phyloP scores from a whole-genome alignment of 768 basidiomycete species.

The Leccinum boreale region DNA sequence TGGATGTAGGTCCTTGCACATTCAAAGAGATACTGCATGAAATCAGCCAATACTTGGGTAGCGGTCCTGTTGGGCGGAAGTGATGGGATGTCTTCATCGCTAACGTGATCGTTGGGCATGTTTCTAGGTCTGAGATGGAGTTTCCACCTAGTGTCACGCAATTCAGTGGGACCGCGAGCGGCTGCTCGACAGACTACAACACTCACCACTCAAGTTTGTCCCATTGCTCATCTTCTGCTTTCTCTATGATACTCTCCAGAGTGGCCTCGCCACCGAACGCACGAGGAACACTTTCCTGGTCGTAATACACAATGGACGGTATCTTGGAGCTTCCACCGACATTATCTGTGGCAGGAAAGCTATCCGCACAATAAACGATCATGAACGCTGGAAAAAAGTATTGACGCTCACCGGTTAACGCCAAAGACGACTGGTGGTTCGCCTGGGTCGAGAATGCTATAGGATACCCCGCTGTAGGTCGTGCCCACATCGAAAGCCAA shows the following conservation, averaged over 20 bases:
- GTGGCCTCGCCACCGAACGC: constrained; percentile 47
- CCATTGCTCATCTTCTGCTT: constrained; percentile 38
- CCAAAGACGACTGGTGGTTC: constrained; percentile 22
- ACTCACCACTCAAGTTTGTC: constrained; percentile 31
- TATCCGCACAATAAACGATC: constrained; percentile 18
- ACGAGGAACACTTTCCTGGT: constrained; percentile 34
- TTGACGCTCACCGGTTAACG: constrained; percentile 21
- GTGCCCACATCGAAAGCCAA: constrained; percentile 54
- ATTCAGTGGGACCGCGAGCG: constrained; percentile 6
- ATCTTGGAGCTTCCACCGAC: constrained; percentile 50
- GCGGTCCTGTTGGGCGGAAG: constrained; percentile 43
- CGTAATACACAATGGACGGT: constrained; percentile 48
- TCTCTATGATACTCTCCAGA: constrained; percentile 36
- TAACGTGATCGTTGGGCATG: constrained; percentile 19
- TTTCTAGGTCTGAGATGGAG: constrained; percentile 33
- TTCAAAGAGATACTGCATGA: constrained; percentile 43
- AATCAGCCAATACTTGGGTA: constrained; percentile 46
- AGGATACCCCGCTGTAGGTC: constrained; percentile 49
- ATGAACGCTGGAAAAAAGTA: background rate
- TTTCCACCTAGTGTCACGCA: constrained; percentile 29
- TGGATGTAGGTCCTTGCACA: constrained; percentile 44
- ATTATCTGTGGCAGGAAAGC: constrained; percentile 46
- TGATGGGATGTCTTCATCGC: constrained; percentile 35
- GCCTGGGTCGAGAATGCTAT: constrained; percentile 33
- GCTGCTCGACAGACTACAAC: background rate